Evolutionary conservation across 805 yeast species (phyloP).

Genomic region (Metschnikowia vanudenii): DNA sequence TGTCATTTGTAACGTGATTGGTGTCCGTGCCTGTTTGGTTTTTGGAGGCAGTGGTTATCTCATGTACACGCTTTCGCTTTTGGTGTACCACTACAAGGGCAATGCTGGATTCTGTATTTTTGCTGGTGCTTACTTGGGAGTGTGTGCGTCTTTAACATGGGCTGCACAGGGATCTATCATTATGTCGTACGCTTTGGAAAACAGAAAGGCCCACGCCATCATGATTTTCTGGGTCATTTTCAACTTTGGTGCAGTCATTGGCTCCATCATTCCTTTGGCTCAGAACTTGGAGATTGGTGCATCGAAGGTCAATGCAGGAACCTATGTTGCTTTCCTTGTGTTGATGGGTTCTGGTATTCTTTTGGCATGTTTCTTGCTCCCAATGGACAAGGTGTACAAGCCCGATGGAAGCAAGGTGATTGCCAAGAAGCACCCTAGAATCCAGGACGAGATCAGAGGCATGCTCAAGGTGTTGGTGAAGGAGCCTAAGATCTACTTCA

Average conservation of each 20-base stretch:
- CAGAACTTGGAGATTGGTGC: constrained; percentile 43
- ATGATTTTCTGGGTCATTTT: constrained; percentile 61
- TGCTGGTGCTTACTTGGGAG: constrained; percentile 57
- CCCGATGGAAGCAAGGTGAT: constrained; percentile 50
- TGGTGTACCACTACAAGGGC: constrained; percentile 45
- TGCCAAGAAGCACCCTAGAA: constrained; percentile 43
- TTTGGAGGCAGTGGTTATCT: constrained; percentile 58
- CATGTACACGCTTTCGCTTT: constrained; percentile 51
- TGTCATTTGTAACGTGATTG: constrained; percentile 50
- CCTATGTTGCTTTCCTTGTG: constrained; percentile 53
- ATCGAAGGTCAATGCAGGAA: constrained; percentile 42
- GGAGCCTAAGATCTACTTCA: constrained; percentile 45
- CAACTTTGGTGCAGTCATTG: constrained; percentile 62
- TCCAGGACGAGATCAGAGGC: constrained; percentile 45
- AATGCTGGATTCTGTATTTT: constrained; percentile 53
- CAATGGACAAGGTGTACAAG: constrained; percentile 48
- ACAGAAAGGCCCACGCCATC: constrained; percentile 50
- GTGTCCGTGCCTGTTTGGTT: constrained; percentile 43
- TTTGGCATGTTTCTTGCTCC: constrained; percentile 47
- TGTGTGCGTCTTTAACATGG: constrained; percentile 57
- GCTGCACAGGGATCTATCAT: constrained; percentile 58
- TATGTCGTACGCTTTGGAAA: constrained; percentile 57
- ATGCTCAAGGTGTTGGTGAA: constrained; percentile 36
- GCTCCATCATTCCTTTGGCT: constrained; percentile 56
- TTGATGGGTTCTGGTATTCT: constrained; percentile 48